Evolutionary conservation across 805 yeast genomes (phyloP), one percentile per base, ranked within the genome.

Genomic region (Lipomyces lipofer): DNA sequence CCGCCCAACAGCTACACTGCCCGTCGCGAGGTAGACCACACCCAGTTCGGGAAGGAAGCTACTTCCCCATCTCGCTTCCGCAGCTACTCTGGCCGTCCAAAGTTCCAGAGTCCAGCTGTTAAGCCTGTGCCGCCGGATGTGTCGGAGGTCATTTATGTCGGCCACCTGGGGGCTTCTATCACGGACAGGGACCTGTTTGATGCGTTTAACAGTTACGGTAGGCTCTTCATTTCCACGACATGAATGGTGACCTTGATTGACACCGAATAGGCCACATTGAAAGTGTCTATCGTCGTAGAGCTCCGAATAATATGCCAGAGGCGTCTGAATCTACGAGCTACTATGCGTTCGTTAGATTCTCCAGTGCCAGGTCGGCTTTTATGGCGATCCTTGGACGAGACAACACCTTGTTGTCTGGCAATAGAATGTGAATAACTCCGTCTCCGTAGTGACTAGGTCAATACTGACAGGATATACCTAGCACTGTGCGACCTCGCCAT

Each of bases 341-440:
- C 21, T 58, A 58, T 17, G 62, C 59, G 1, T 58, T 58, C 21
- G 27, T 58, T 4, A 39, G 49, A 7, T 58, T 42, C 42, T n/a
- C 43, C 3, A 47, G 29, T 21, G 21, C 53, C 1, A 47, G 47
- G 10, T 50, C 56, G 13, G 59, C 58, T 3, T 27, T 36, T 10
- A 30, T 35, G 8, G 62, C 58, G 7, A 54, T 58, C 3, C 35
- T 28, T 10, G 59, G 48, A 22, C 51, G 50, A 1, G 53, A 58
- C 35, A 56, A 54, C 9, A 54, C 55, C 15, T 17, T 54, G 10
- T 38, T 58, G 12, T 52, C 48, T 10, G 21, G 40, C 25, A 28
- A 42, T 19, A 47, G 52, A 49, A 43, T 58, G 62, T 58, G 36
- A 36, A 13, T 47, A 13, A n/a, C n/a, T n/a, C n/a, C n/a, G n/a